Percentiles rank a stretch among this genome's conserved stretches.
Conservation (phyloP, 2,329 filamentous ascomycete species). For the Thielaviopsis euricoi region DNA sequence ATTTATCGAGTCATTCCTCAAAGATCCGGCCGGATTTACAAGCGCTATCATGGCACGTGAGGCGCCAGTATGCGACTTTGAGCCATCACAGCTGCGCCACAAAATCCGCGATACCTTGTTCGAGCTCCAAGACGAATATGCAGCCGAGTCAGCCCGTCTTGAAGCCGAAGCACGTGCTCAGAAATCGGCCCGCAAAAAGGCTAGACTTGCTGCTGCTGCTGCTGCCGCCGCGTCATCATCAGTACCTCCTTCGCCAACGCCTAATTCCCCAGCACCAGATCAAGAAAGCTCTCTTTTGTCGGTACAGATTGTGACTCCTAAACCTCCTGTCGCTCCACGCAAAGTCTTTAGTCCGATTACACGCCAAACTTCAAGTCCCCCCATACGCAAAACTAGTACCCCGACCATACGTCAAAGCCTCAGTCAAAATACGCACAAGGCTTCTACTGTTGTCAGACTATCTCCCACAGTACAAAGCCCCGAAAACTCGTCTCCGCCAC, state of each 20-base stretch:
- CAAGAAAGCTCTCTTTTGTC: neutral
- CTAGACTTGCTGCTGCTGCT: conserved; percentile 15
- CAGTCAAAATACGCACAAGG: neutral
- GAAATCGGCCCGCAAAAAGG: conserved; percentile 18
- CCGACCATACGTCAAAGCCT: no score
- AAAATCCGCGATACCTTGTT: conserved; percentile 52
- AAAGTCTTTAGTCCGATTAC: neutral
- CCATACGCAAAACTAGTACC: no score
- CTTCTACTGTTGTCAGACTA: neutral
- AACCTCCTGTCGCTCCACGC: neutral
- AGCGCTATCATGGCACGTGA: conserved; percentile 47
- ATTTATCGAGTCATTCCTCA: conserved; percentile 70
- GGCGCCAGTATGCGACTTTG: conserved; percentile 32
- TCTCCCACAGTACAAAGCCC: neutral
- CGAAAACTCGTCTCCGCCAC: neutral
- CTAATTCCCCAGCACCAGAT: neutral
- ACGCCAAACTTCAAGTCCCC: neutral
- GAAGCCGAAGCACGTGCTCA: conserved; percentile 22
- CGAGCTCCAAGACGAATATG: conserved; percentile 28
- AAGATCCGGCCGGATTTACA: conserved; percentile 55
- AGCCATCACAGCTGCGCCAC: conserved; percentile 41
- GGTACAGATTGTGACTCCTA: neutral
- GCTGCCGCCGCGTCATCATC: conserved; percentile 3
- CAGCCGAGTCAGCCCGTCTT: conserved; percentile 17
- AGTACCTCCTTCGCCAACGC: neutral